Percentiles rank a stretch among this genome's conserved stretches.
Evolutionary conservation across 2,329 filamentous ascomycete genomes (phyloP).

Genomic region (Beauveria pseudobassiana): DNA sequence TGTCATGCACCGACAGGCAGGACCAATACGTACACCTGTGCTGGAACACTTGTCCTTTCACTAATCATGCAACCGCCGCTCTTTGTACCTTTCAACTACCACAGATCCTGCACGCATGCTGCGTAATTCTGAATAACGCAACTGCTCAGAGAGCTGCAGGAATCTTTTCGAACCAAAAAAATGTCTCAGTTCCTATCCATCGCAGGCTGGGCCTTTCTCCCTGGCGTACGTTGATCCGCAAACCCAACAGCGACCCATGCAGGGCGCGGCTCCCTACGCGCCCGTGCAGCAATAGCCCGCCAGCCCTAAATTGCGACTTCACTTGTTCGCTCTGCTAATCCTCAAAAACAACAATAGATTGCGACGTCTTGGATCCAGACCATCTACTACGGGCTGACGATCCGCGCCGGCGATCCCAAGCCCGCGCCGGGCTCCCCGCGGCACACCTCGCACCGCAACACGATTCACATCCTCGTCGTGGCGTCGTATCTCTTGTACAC

Average conservation of each 20-base stretch:
- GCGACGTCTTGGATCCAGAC: conserved; percentile 70
- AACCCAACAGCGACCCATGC: not conserved
- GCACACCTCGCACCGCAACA: conserved; percentile 66
- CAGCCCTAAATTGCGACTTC: too few species aligned
- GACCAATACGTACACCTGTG: not conserved
- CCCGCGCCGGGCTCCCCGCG: conserved; percentile 63
- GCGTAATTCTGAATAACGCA: not conserved
- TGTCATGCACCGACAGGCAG: not conserved
- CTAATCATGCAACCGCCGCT: not conserved
- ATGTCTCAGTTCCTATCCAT: conserved; percentile 49
- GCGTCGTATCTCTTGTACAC: conserved; percentile 82
- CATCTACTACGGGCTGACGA: conserved; percentile 79
- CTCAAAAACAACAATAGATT: conserved; percentile 42
- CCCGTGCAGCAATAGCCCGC: not conserved
- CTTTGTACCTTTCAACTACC: not conserved
- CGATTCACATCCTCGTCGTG: conserved; percentile 78
- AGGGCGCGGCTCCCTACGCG: not conserved
- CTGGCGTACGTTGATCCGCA: conserved; percentile 33
- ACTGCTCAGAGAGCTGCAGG: not conserved
- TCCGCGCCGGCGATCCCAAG: conserved; percentile 80
- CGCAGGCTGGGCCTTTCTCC: conserved; percentile 50
- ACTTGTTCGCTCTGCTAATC: not conserved
- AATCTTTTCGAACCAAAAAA: conserved; percentile 11
- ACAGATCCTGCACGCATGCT: not conserved
- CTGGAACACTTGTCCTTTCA: conserved; percentile 8